These are phyloP conservation scores for Borovskyia barvae DNA, from an alignment of 208 protist genomes.

Conservation along the genomic window DNA sequence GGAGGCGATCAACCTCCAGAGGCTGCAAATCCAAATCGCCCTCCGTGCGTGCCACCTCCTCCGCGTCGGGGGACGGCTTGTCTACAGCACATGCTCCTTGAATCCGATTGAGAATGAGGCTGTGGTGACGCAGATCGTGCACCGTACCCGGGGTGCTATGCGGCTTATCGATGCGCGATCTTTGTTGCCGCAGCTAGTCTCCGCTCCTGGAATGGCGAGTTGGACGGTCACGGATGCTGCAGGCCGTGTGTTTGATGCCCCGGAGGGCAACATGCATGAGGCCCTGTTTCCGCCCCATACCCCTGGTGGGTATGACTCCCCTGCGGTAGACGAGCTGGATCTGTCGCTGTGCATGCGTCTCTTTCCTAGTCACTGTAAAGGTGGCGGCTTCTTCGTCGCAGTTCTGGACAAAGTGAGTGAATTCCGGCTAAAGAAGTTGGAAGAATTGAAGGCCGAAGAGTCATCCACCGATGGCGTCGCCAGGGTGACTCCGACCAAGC, in stretches of 20 bases:
- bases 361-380: conserved; percentile 93
- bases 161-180: conserved; percentile 86
- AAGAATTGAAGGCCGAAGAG: conserved; percentile 13
- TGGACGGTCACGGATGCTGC: conserved; percentile 84
- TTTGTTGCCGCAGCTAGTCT: conserved; percentile 73
- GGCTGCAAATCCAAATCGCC: conserved; percentile 87
- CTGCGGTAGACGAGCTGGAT: conserved; percentile 54
- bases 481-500: conserved; percentile 8
- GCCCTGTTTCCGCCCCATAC: conserved; percentile 74
- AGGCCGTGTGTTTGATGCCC: conserved; percentile 42
- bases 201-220: conserved; percentile 64
- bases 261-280: conserved; percentile 64
- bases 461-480: not conserved
- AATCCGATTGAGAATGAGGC: conserved; percentile 97
- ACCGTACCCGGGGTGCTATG: conserved; percentile 75
- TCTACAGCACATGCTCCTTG: conserved; percentile 97
- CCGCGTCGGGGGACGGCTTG: conserved; percentile 80
- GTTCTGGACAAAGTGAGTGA: conserved; percentile 89
- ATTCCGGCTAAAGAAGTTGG: conserved; percentile 42
- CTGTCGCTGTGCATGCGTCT: conserved; percentile 92
- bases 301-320: conserved; percentile 56
- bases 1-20: conserved; percentile 71
- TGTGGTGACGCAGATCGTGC: conserved; percentile 90
- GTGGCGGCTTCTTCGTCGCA: conserved; percentile 97
- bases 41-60: conserved; percentile 76